These are phyloP conservation scores for Acacia confusa DNA, from an alignment of 306 rosid species.

Conservation along the genomic window DNA sequence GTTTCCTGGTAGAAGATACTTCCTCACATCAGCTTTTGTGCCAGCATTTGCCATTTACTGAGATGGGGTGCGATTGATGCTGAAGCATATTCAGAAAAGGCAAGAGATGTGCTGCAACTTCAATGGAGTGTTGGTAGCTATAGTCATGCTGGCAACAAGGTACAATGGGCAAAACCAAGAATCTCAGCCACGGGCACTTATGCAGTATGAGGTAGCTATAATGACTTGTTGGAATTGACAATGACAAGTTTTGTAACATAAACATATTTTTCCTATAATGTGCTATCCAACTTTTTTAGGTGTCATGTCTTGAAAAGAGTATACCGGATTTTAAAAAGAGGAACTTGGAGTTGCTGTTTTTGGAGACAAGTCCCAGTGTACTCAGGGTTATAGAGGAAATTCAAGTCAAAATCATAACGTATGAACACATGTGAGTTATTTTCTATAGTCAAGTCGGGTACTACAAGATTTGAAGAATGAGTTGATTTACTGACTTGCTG, in stretches of 20 bases:
- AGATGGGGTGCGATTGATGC: conserved; percentile 98
- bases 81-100: conserved; percentile 85
- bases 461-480: too few relatives aligned
- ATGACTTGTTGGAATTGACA: conserved; percentile 25
- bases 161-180: conserved; percentile 77
- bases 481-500: conserved; percentile 20
- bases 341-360: conserved; percentile 57
- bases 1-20: conserved; percentile 8
- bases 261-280: conserved; percentile 16
- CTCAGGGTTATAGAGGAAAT: conserved; percentile 72
- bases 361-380: conserved; percentile 57
- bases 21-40: conserved; percentile 36
- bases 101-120: conserved; percentile 61
- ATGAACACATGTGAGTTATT: conserved; percentile 71
- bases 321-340: conserved; percentile 71
- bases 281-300: conserved; percentile 45
- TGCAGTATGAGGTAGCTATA: conserved; percentile 76
- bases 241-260: neutral
- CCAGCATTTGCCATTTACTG: conserved; percentile 80
- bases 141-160: conserved; percentile 36
- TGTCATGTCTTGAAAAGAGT: conserved; percentile 55
- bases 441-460: conserved; percentile 7
- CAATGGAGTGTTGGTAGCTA: conserved; percentile 58
- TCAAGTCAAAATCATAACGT: conserved; percentile 71
- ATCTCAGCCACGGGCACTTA: conserved; percentile 71